Evolutionary conservation across 805 yeast species (phyloP).

Genomic region (Millerago galiae): DNA sequence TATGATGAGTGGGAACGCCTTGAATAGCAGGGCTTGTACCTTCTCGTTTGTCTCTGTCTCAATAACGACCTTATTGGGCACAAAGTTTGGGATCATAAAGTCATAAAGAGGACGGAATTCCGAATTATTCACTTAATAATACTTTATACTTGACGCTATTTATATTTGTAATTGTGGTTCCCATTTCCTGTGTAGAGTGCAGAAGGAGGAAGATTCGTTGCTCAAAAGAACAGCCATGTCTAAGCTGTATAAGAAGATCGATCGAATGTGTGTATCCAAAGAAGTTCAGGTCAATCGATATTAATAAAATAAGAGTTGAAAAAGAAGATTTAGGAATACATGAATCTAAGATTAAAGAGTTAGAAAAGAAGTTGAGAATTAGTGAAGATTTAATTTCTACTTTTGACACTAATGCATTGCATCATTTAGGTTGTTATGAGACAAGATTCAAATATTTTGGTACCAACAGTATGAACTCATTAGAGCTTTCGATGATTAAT

Average conservation of each 20-base stretch:
- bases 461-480: slow-evolving; percentile 7
- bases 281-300: slow-evolving; percentile 20
- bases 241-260: slow-evolving; percentile 11
- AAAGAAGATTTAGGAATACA: neutral
- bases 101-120: too few relatives aligned
- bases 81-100: slow-evolving; percentile 7
- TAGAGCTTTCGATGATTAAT: slow-evolving; percentile 10
- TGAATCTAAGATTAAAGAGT: slow-evolving; percentile 11
- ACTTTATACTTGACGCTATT: neutral
- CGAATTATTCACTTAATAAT: too few relatives aligned
- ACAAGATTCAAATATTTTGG: slow-evolving; percentile 10
- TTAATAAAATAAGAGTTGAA: neutral
- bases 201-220: slow-evolving; percentile 23
- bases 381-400: slow-evolving; percentile 20
- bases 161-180: slow-evolving; percentile 11
- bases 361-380: slow-evolving; percentile 14
- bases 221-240: slow-evolving; percentile 14
- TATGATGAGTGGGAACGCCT: slow-evolving; percentile 3
- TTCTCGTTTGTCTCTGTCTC: slow-evolving; percentile 4
- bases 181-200: slow-evolving; percentile 23
- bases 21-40: slow-evolving; percentile 6
- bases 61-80: neutral
- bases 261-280: slow-evolving; percentile 18
- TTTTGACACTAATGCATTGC: slow-evolving; percentile 15
- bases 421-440: neutral